Percentiles rank a stretch among this genome's conserved stretches.
These are phyloP conservation scores for Fraxinus pennsylvanica DNA, from an alignment of 257 asterid species.

Conservation along the genomic window DNA sequence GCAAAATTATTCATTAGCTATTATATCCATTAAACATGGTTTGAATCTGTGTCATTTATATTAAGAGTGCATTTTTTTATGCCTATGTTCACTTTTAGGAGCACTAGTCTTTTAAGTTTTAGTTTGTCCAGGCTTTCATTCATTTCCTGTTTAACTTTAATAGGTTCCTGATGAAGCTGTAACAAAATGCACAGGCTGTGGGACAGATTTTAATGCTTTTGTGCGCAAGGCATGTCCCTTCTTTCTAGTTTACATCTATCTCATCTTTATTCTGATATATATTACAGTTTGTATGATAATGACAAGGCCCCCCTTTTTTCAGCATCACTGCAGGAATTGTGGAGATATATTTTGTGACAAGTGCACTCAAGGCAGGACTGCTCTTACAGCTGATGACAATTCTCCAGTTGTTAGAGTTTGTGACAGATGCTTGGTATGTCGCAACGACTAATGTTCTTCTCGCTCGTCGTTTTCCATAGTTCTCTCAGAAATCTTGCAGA, in stretches of 20 bases:
- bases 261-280: background rate
- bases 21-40: background rate
- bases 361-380: conserved; percentile 93
- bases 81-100: conserved; percentile 1
- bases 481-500: conserved; percentile 2
- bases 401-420: conserved; percentile 93
- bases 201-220: conserved; percentile 77
- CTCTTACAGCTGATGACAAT: conserved; percentile 84
- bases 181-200: conserved; percentile 86
- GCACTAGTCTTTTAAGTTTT: background rate
- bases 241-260: conserved; percentile 6
- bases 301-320: conserved; percentile 31
- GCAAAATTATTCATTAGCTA: background rate
- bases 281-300: conserved; percentile 2
- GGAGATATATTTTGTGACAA: conserved; percentile 96
- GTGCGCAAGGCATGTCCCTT: conserved; percentile 66
- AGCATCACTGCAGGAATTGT: conserved; percentile 98
- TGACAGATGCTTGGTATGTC: conserved; percentile 85
- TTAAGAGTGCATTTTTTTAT: background rate
- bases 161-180: conserved; percentile 95
- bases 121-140: background rate
- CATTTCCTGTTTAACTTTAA: conserved; percentile 22
- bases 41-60: background rate
- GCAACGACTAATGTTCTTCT: conserved; percentile 14
- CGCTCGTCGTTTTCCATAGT: conserved; percentile 7